Percentiles rank a stretch among this genome's conserved stretches.
phyloP scores from a whole-genome alignment of 768 basidiomycete genomes.

The Trametes elegans region DNA sequence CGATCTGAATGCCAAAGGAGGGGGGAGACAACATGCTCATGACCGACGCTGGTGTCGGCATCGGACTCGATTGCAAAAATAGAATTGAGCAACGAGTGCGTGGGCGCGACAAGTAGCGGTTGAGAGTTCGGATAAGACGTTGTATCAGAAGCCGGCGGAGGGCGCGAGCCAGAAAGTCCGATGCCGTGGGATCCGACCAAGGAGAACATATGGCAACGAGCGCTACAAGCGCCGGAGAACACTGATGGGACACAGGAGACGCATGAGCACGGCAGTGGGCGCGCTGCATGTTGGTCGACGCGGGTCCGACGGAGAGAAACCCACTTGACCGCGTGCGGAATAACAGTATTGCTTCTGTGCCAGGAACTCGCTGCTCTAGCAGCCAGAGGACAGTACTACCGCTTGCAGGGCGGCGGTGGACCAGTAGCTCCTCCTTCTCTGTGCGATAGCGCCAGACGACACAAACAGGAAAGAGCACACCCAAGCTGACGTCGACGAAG shows the following conservation, averaged over 20 bases:
- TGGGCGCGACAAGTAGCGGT: not conserved
- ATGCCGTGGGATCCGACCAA: not conserved
- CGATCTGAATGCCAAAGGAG: not conserved
- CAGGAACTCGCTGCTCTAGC: no score
- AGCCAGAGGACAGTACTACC: no score
- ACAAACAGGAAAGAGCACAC: no score
- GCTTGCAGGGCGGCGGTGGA: no score
- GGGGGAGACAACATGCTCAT: not conserved
- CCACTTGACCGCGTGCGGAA: no score
- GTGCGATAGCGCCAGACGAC: no score
- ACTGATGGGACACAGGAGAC: not conserved
- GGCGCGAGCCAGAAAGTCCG: not conserved
- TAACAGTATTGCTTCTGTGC: no score
- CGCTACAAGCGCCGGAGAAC: not conserved
- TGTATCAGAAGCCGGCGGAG: not conserved
- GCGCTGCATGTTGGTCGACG: not conserved
- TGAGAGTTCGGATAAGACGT: constrained; percentile 10
- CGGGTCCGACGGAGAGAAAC: no score
- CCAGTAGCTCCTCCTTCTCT: no score
- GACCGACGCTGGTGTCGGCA: not conserved
- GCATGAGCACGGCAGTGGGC: not conserved
- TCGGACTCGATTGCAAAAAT: constrained; percentile 13
- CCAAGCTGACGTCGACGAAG: no score
- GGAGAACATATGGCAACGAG: not conserved
- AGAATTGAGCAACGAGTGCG: not conserved